Evolutionary conservation across 176 grass and related monocot species (phyloP).

Genomic region (Phoenix dactylifera): DNA sequence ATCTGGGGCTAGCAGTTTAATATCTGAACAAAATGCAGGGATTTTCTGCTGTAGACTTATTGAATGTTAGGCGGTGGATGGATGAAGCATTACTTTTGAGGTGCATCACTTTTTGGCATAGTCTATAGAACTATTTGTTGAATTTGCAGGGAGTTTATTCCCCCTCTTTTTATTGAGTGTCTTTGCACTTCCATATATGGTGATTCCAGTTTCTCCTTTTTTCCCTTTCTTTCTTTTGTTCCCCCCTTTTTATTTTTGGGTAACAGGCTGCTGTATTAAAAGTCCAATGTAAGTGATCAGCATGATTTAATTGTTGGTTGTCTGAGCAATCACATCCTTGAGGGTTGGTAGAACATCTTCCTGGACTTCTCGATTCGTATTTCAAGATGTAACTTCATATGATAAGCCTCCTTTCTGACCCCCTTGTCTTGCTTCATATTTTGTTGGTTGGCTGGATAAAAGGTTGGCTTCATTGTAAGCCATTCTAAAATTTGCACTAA

Average conservation of each 20-base stretch:
- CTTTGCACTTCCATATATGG: conserved; percentile 11
- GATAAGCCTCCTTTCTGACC: conserved; percentile 4
- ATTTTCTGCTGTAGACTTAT: conserved; percentile 23
- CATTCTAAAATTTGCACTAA: background rate
- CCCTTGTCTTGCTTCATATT: conserved; percentile 4
- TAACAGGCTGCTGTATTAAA: conserved; percentile 9
- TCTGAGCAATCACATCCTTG: conserved; percentile 18
- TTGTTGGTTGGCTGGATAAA: conserved; percentile 5
- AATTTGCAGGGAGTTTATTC: background rate
- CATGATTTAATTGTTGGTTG: conserved; percentile 25
- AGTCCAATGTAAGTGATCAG: conserved; percentile 34
- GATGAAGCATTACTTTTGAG: conserved; percentile 11
- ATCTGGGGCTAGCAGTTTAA: background rate
- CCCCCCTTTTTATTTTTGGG: background rate
- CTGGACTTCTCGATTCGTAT: conserved; percentile 21
- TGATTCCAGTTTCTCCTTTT: conserved; percentile 15
- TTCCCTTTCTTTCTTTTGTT: background rate
- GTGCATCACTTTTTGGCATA: conserved; percentile 17
- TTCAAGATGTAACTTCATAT: conserved; percentile 27
- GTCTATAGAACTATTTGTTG: background rate
- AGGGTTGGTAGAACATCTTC: conserved; percentile 9
- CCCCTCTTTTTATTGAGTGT: conserved; percentile 10
- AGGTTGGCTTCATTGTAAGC: conserved; percentile 6
- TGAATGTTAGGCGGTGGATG: conserved; percentile 2
- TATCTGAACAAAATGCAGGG: conserved; percentile 15